Conservation (phyloP, 257 asterid species). For the Gardenia jasminoides region DNA sequence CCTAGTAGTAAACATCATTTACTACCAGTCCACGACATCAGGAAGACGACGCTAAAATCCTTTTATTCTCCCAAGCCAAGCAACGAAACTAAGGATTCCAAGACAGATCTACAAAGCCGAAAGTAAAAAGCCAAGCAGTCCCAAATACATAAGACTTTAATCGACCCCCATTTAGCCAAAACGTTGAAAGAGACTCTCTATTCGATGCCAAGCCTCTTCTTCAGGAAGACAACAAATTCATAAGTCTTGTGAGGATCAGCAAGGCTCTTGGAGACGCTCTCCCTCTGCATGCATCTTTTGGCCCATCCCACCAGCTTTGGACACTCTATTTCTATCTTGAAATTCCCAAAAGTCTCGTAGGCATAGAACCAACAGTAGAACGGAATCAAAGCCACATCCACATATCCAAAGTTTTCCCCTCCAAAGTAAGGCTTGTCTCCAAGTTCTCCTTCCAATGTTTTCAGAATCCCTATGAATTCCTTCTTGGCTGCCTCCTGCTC, state of each 20-base stretch:
- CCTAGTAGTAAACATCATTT: neutral
- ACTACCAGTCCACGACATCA: neutral
- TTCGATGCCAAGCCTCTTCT: constrained; percentile 17
- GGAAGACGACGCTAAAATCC: neutral
- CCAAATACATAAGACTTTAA: neutral
- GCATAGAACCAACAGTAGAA: constrained; percentile 53
- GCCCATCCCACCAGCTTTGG: constrained; percentile 60
- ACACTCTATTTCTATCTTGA: constrained; percentile 43
- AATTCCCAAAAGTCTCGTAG: constrained; percentile 46
- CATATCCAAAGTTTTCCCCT: constrained; percentile 49
- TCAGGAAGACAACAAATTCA: constrained; percentile 14
- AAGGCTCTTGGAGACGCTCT: constrained; percentile 43
- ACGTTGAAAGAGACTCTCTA: neutral
- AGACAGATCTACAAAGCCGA: neutral
- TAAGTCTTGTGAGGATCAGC: constrained; percentile 30
- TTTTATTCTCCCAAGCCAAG: neutral
- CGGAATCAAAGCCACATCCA: constrained; percentile 46
- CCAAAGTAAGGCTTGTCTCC: too few species aligned
- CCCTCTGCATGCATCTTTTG: constrained; percentile 50
- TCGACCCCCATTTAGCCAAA: neutral
- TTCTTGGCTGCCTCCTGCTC: constrained; percentile 48
- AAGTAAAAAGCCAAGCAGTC: neutral
- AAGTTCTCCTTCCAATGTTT: too few species aligned
- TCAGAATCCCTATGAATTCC: too few species aligned
- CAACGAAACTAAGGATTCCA: neutral